A percentile compares a stretch with the other conserved stretches of the same genome.
Conservation (phyloP, 202 grass and related monocot genomes). For the Panicum virgatum region DNA sequence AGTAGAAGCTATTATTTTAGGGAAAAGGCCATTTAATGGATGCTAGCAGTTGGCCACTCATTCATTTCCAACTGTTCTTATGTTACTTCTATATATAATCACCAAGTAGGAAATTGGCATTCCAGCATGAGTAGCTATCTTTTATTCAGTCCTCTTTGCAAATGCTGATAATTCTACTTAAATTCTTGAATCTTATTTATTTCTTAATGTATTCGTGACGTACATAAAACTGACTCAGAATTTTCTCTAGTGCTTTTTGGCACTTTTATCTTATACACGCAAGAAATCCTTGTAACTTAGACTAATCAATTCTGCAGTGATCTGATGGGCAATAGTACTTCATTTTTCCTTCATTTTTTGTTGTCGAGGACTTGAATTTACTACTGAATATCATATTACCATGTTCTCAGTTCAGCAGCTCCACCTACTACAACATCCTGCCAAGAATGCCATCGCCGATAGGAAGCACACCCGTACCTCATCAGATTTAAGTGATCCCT, state of each 20-base stretch:
- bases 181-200: neutral
- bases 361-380: neutral
- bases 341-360: no score
- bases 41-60: constrained; percentile 13
- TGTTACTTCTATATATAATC: constrained; percentile 23
- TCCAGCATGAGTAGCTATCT: neutral
- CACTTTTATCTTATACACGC: neutral
- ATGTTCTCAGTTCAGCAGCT: constrained; percentile 82
- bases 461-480: constrained; percentile 61
- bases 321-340: constrained; percentile 3
- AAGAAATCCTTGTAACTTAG: neutral
- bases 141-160: neutral
- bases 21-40: neutral
- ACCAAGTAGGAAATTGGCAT: neutral
- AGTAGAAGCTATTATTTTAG: constrained; percentile 5
- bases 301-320: neutral
- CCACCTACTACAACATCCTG: constrained; percentile 78
- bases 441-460: constrained; percentile 57
- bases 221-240: neutral
- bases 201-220: neutral
- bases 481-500: constrained; percentile 76
- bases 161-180: constrained; percentile 6
- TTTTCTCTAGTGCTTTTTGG: neutral
- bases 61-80: constrained; percentile 27
- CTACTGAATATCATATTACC: constrained; percentile 1